Evolutionary conservation across 116 monocot species (phyloP), one percentile per base, ranked within the genome.

Genomic region (Posidonia oceanica): DNA sequence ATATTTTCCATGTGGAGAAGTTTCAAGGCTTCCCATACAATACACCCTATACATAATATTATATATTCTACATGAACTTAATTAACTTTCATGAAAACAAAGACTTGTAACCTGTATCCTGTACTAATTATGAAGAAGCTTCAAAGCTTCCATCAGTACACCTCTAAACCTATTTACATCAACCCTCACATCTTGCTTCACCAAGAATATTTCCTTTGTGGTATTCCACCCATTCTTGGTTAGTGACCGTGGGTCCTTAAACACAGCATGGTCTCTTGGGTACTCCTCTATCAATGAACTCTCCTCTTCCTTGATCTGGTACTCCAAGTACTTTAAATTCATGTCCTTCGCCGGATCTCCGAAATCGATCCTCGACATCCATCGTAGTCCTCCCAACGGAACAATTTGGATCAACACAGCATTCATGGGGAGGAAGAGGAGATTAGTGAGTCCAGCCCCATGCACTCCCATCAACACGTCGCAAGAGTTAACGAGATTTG

Each of bases 381-480:
- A 63, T 29, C 29, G 29, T 29, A 29, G 29, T 29, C 1, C 29
- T 29, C 29, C 29, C 29, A 0, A 29, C 1, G 29, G 29, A 29
- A 29, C 1, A 29, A 29, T 29, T 29, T 29, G 29, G 29, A 29
- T 29, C 29, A 29, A 29, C 29, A 29, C 29, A 29, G 29, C 29
- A 29, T 29, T 29, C 29, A 29, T 29, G 29, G 29, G 29, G 29
- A 29, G 29, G 29, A 29, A 29, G 29, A 29, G 29, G 29, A 29
- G 29, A 29, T 29, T 29, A 29, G 29, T 29, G 29, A 29, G 29
- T 29, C 29, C 29, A 0, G 29, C 29, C 29, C 29, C 29, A 29
- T 29, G 91, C 15, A 91, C 91, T 1, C 91, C 91, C 75, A 91
- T 64, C 83, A 91, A 63, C 29, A 77, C 87, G 41, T 91, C 87